phyloP scores from a whole-genome alignment of 352 stramenopile species.

The Thalassiosira pacifica region DNA sequence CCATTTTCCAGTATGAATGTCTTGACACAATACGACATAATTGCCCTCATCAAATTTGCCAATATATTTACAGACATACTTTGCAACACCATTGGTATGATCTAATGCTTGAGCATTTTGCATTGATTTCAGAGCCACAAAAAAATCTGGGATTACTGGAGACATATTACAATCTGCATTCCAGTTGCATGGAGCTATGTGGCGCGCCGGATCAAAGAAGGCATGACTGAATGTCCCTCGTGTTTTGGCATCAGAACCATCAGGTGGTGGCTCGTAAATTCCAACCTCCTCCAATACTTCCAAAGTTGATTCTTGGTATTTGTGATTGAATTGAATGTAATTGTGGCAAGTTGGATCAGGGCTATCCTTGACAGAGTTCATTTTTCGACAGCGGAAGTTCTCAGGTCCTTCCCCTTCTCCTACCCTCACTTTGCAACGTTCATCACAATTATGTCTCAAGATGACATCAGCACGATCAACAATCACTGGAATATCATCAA shows the following conservation, averaged over 20 bases:
- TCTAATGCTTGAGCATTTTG: not conserved
- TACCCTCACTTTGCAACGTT: conserved; percentile 23
- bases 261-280: too few species aligned
- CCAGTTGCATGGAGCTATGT: not conserved
- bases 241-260: too few species aligned
- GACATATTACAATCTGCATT: not conserved
- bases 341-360: conserved; percentile 35
- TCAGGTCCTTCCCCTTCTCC: not conserved
- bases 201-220: not conserved
- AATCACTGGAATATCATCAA: too few species aligned
- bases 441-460: conserved; percentile 10
- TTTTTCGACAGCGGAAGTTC: conserved; percentile 21
- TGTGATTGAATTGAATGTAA: too few species aligned
- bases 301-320: too few species aligned
- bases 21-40: conserved; percentile 30
- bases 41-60: conserved; percentile 45
- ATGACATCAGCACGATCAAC: not conserved
- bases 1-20: too few species aligned
- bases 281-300: too few species aligned
- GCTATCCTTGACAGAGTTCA: conserved; percentile 25
- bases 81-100: conserved; percentile 11
- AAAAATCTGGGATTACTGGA: not conserved
- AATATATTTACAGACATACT: conserved; percentile 24
- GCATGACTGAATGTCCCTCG: too few species aligned
- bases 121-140: not conserved